A percentile compares a stretch with the other conserved stretches of the same genome.
Evolutionary conservation across 768 basidiomycete species (phyloP).

Genomic region (Kwoniella sp.): DNA sequence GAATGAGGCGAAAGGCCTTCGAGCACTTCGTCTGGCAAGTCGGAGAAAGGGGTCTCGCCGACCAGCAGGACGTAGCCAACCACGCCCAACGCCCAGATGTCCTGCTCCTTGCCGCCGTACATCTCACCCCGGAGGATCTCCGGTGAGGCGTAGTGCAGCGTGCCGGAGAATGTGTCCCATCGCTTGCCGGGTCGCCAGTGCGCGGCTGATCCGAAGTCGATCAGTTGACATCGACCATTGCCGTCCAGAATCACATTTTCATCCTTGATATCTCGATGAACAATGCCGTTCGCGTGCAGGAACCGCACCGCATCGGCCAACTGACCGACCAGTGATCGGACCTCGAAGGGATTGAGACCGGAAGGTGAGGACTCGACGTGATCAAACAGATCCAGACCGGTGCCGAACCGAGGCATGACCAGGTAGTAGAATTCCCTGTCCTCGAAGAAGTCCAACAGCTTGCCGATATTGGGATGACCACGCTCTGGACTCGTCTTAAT

Average conservation of each 20-base stretch:
- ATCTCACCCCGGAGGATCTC: slow-evolving; percentile 92
- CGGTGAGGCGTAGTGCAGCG: slow-evolving; percentile 82
- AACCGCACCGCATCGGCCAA: slow-evolving; percentile 85
- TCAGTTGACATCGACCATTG: slow-evolving; percentile 77
- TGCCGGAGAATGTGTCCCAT: slow-evolving; percentile 54
- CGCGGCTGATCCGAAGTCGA: slow-evolving; percentile 83
- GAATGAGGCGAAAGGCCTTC: slow-evolving; percentile 58
- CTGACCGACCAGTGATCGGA: slow-evolving; percentile 84
- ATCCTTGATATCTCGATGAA: slow-evolving; percentile 97
- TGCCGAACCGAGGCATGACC: slow-evolving; percentile 65
- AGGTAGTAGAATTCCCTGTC: slow-evolving; percentile 94
- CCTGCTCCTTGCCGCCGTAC: slow-evolving; percentile 93
- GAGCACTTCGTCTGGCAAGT: slow-evolving; percentile 73
- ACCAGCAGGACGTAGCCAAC: slow-evolving; percentile 87
- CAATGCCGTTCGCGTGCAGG: slow-evolving; percentile 86
- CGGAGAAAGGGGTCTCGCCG: slow-evolving; percentile 48
- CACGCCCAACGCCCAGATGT: slow-evolving; percentile 97
- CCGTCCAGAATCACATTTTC: slow-evolving; percentile 67
- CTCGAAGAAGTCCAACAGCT: slow-evolving; percentile 92
- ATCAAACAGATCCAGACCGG: slow-evolving; percentile 81
- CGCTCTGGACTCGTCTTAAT: slow-evolving; percentile 46
- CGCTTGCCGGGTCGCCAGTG: slow-evolving; percentile 53
- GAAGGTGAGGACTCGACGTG: slow-evolving; percentile 83
- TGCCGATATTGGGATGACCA: slow-evolving; percentile 93
- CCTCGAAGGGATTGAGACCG: slow-evolving; percentile 68